Evolutionary conservation across 768 basidiomycete species (phyloP).

Genomic region (Tulasnella calospora): DNA sequence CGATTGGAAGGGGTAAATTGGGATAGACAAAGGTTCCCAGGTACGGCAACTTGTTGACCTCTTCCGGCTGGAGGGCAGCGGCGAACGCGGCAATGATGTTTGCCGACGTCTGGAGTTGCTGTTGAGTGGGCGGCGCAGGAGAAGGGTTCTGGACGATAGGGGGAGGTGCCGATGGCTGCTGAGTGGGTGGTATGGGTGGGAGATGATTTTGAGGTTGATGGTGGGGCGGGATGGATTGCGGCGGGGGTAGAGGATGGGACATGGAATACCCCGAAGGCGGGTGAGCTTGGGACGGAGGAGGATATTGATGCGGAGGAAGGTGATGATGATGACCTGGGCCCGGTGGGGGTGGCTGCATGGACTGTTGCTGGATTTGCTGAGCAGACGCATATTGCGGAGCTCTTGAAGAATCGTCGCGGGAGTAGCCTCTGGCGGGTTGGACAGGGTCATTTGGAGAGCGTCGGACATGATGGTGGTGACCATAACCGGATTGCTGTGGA

Average conservation of each 20-base stretch:
- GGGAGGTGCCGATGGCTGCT: neutral
- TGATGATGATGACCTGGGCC: neutral
- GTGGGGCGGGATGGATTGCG: constrained; percentile 14
- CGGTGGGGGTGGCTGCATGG: neutral
- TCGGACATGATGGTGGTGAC: constrained; percentile 14
- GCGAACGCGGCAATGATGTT: constrained; percentile 16
- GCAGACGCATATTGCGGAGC: constrained; percentile 7
- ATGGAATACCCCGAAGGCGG: neutral
- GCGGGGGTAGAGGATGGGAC: neutral
- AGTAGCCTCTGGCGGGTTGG: neutral
- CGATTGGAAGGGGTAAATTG: constrained; percentile 24
- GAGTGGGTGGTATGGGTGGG: neutral
- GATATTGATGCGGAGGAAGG: constrained; percentile 3
- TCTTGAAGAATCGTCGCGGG: neutral
- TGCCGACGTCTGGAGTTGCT: constrained; percentile 18
- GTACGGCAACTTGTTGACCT: constrained; percentile 13
- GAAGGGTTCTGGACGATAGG: neutral
- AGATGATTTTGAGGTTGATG: constrained; percentile 16
- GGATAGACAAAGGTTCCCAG: constrained; percentile 29
- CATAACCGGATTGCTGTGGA: neutral
- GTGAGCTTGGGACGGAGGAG: constrained; percentile 1
- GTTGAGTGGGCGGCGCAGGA: neutral
- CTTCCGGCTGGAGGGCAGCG: constrained; percentile 2
- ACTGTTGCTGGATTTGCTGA: constrained; percentile 2
- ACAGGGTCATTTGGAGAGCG: neutral